Conservation (phyloP, 495 filamentous ascomycete species). For the Podospora conica region DNA sequence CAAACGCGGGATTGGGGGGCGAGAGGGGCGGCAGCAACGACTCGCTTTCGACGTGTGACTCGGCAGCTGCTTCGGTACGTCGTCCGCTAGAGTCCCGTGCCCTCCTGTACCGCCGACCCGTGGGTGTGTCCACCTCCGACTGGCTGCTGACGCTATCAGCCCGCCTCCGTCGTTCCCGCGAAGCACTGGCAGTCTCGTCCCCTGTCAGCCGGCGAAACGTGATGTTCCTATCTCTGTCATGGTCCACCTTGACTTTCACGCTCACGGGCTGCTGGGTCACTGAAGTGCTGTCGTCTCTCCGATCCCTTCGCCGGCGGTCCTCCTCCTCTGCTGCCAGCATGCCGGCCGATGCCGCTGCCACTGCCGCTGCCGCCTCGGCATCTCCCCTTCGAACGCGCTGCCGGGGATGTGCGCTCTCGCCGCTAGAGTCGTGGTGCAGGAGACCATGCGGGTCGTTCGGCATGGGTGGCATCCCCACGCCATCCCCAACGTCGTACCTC, state of each 20-base stretch:
- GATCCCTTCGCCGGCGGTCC: slow-evolving; percentile 32
- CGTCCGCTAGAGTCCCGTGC: slow-evolving; percentile 35
- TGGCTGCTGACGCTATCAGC: slow-evolving; percentile 44
- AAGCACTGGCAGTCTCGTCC: slow-evolving; percentile 48
- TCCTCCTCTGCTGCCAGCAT: slow-evolving; percentile 35
- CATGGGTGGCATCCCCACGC: slow-evolving; percentile 43
- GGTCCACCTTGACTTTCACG: slow-evolving; percentile 74
- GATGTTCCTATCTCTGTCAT: slow-evolving; percentile 66
- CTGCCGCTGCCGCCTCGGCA: slow-evolving; percentile 44
- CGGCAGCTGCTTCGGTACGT: slow-evolving; percentile 35
- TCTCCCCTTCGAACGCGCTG: slow-evolving; percentile 39
- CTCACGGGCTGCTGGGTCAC: slow-evolving; percentile 56
- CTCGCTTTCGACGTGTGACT: slow-evolving; percentile 29
- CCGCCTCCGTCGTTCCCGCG: slow-evolving; percentile 31
- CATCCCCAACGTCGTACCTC: slow-evolving; percentile 30
- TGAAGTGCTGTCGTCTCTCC: slow-evolving; percentile 38
- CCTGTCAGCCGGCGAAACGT: slow-evolving; percentile 76
- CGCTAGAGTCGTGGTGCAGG: slow-evolving; percentile 55
- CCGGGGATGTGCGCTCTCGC: slow-evolving; percentile 46
- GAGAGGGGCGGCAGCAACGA: slow-evolving; percentile 25
- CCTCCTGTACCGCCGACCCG: slow-evolving; percentile 36
- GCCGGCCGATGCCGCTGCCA: slow-evolving; percentile 42
- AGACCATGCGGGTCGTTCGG: slow-evolving; percentile 51
- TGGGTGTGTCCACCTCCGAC: slow-evolving; percentile 39
- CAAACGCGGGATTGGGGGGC: slow-evolving; percentile 43